Base-by-base conservation (phyloP, 164 flowering plant species). In the Malania oleifera region DNA sequence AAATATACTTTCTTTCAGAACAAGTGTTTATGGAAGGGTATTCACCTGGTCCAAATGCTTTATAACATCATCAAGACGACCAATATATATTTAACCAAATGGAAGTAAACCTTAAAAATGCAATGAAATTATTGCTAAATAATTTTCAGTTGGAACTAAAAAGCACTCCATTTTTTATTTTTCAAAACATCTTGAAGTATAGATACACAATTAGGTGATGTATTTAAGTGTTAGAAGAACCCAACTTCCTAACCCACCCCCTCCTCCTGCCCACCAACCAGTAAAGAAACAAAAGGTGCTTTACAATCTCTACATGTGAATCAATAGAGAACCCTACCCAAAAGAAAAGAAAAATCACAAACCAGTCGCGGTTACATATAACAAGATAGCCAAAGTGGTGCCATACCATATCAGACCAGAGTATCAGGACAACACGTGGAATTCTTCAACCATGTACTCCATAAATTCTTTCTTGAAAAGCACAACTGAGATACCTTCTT, bases 231-330 rank as follows among this genome's bases (percentile, higher is more conserved):
- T 70, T 14, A 61, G 46, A 59, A 19, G 35, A 64, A 39, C 45
- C 4, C 6, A 31, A 31, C 35, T 4, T 4, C 4, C 35, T 4
- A 9, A 31, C 35, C 35, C 35, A 4, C 9, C 35, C 35, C 35
- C 35, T 4, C 4, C 35, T 9, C 4, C 35, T 4, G 9, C 4
- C 35, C 35, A 31, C 49, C 20, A 15, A 46, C 23, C 0, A 3
- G 7, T 44, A 18, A 44, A 10, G 5, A 34, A 25, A 8, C 10
- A 48, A 40, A 35, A 2, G 22, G 39, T 54, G 40, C 67, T 63
- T 38, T 70, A 62, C 70, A 70, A 50, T 39, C 38, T 66, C 44
- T 62, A 66, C 59, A 66, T 25, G 38, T 51, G 17, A 20, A 25
- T 37, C 40, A 35, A 41, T 60, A 52, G 31, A 29, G 24, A 52